These are phyloP conservation scores for Flagelloscypha sp. DNA, from an alignment of 768 basidiomycete species.

Conservation along the genomic window DNA sequence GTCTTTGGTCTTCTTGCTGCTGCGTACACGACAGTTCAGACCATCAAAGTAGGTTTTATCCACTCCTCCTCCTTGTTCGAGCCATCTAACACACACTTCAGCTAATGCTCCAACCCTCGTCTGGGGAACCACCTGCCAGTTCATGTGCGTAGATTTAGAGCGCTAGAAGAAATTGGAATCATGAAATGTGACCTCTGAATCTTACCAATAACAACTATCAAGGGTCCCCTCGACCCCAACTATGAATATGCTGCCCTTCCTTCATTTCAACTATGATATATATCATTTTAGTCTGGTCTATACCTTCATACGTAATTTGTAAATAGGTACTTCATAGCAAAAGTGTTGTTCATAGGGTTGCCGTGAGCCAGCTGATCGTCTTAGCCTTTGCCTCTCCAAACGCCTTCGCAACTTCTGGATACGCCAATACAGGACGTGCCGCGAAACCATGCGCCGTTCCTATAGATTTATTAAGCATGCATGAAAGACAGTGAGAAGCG, in stretches of 20 bases:
- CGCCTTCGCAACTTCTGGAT: conserved; percentile 33
- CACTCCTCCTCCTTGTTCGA: too few relatives aligned
- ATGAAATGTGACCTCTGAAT: too few relatives aligned
- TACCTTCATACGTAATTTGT: not conserved
- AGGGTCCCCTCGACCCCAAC: too few relatives aligned
- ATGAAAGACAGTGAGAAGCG: not conserved
- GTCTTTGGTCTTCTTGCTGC: conserved; percentile 67
- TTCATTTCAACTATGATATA: not conserved
- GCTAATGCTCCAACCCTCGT: conserved; percentile 21
- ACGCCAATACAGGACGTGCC: conserved; percentile 32
- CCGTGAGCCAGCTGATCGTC: conserved; percentile 32
- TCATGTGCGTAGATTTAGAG: too few relatives aligned
- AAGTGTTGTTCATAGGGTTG: conserved; percentile 19
- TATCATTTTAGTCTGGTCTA: not conserved
- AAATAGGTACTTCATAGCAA: not conserved
- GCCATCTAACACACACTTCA: conserved; percentile 4
- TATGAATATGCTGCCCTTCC: too few relatives aligned
- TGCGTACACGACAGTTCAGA: conserved; percentile 75
- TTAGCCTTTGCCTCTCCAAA: conserved; percentile 38
- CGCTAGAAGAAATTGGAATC: too few relatives aligned
- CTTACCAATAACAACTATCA: too few relatives aligned
- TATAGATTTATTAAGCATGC: conserved; percentile 12
- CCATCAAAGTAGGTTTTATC: conserved; percentile 47
- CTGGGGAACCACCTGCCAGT: conserved; percentile 12
- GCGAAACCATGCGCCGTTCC: conserved; percentile 44